These are phyloP conservation scores for Eucalyptus guilfoylei DNA, from an alignment of 345 rosid species.

Conservation along the genomic window DNA sequence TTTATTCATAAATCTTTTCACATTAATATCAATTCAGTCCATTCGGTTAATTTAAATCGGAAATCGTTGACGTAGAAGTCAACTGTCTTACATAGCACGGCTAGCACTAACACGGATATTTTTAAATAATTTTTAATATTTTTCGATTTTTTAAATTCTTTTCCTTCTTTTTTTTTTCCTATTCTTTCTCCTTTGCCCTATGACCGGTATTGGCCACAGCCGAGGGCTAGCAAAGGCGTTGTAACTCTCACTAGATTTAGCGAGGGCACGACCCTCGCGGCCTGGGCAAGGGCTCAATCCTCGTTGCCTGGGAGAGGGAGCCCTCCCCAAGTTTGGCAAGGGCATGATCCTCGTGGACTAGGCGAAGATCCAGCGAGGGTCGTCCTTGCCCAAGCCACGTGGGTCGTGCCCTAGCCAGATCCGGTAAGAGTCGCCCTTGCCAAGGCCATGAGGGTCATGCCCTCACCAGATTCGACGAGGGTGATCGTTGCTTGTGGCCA, in stretches of 20 bases:
- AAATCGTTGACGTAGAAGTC: accelerated
- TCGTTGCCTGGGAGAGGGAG: too few species aligned
- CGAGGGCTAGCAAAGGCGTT: accelerated
- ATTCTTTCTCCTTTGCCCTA: too few species aligned
- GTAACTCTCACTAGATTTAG: too few species aligned
- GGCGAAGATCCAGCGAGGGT: too few species aligned
- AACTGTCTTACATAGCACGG: accelerated
- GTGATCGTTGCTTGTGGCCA: too few species aligned
- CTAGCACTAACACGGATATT: accelerated
- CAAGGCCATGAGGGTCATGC: too few species aligned
- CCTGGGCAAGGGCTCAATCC: too few species aligned
- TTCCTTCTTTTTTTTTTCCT: too few species aligned
- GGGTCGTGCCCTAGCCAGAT: accelerated
- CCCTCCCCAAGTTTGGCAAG: too few species aligned
- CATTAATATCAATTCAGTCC: accelerated
- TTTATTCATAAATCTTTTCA: too few species aligned
- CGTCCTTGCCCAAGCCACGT: accelerated
- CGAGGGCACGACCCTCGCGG: accelerated
- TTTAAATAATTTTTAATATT: too few species aligned
- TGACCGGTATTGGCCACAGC: accelerated
- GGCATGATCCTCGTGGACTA: too few species aligned
- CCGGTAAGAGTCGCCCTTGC: accelerated
- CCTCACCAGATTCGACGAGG: accelerated
- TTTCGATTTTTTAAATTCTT: accelerated
- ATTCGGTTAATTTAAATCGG: accelerated